Evolutionary conservation across 2,329 filamentous ascomycete species (phyloP).

Genomic region (Curvularia verruculosa): DNA sequence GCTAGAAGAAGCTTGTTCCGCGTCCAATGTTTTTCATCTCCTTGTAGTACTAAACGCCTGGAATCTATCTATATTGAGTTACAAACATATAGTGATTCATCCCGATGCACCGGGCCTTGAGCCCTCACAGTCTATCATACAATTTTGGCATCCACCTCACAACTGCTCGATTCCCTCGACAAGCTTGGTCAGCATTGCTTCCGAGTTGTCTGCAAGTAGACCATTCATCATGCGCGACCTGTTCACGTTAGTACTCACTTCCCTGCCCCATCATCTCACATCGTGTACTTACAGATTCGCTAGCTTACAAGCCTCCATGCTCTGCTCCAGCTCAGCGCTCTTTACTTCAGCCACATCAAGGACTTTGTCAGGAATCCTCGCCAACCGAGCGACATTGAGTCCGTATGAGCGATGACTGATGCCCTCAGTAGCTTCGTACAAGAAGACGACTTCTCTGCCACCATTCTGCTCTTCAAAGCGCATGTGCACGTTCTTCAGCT

Average conservation of each 20-base stretch:
- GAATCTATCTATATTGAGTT: background rate
- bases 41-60: background rate
- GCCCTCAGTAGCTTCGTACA: constrained; percentile 91
- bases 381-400: constrained; percentile 86
- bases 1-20: too few species aligned
- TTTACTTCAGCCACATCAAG: constrained; percentile 81
- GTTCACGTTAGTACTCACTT: constrained; percentile 16
- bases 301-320: constrained; percentile 48
- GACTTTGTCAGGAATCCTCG: constrained; percentile 76
- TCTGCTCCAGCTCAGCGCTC: constrained; percentile 78
- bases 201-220: constrained; percentile 33
- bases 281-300: constrained; percentile 41
- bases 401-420: constrained; percentile 95
- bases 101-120: background rate
- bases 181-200: constrained; percentile 20
- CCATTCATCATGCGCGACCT: constrained; percentile 34
- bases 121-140: background rate
- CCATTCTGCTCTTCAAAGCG: constrained; percentile 65
- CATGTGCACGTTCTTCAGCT: constrained; percentile 92
- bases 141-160: constrained; percentile 1
- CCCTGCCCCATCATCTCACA: constrained; percentile 24
- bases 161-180: constrained; percentile 24
- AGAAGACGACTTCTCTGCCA: constrained; percentile 82
- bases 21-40: background rate
- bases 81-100: background rate